A percentile compares a stretch with the other conserved stretches of the same genome.
Evolutionary conservation across 805 yeast species (phyloP).

Genomic region (Lachancea dasiensis): DNA sequence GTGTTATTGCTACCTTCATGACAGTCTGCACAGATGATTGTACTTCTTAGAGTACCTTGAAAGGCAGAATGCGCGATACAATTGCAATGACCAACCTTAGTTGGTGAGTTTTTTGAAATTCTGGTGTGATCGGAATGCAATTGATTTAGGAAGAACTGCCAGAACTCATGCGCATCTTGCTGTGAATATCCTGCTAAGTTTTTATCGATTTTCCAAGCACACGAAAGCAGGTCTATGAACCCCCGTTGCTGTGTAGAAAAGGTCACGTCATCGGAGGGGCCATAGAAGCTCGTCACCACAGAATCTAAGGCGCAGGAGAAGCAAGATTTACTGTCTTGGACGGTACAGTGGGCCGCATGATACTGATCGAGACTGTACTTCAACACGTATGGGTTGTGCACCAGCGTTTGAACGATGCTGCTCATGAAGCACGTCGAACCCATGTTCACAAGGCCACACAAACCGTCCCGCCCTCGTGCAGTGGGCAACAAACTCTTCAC

Average conservation of each 20-base stretch:
- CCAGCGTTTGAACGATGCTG: constrained; percentile 77
- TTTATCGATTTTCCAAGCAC: constrained; percentile 82
- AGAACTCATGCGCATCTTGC: constrained; percentile 98
- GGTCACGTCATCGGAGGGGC: constrained; percentile 34
- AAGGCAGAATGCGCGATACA: constrained; percentile 83
- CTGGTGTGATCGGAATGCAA: constrained; percentile 46
- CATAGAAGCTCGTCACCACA: constrained; percentile 68
- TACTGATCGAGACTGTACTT: constrained; percentile 57
- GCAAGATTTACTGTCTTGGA: constrained; percentile 40
- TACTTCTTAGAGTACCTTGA: constrained; percentile 75
- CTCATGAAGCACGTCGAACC: constrained; percentile 98
- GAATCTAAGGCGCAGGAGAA: constrained; percentile 81
- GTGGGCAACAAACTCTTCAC: constrained; percentile 22
- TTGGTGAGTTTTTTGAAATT: constrained; percentile 13
- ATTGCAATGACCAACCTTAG: constrained; percentile 39
- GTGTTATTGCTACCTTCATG: constrained; percentile 54
- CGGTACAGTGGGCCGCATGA: constrained; percentile 27
- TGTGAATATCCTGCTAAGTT: constrained; percentile 92
- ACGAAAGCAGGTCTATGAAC: constrained; percentile 69
- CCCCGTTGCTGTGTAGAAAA: constrained; percentile 40
- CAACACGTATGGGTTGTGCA: constrained; percentile 86
- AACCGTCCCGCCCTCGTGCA: constrained; percentile 59
- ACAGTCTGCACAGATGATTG: constrained; percentile 70
- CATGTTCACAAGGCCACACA: constrained; percentile 84
- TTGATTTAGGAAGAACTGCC: constrained; percentile 86